Evolutionary conservation across 2,329 filamentous ascomycete genomes (phyloP).

Genomic region (Xylariaceae sp.): DNA sequence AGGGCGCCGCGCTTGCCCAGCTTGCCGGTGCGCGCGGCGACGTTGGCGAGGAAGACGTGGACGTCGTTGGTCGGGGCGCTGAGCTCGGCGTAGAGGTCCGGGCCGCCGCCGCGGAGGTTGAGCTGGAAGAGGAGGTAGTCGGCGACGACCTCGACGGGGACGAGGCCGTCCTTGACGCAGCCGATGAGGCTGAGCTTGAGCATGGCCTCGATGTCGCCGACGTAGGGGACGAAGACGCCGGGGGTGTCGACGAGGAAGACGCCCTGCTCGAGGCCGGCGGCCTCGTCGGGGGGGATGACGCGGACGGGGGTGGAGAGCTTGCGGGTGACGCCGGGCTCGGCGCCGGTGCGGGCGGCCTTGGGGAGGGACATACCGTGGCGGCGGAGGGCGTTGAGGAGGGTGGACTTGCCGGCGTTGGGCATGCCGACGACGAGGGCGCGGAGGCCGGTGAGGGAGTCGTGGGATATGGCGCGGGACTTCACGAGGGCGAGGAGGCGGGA

Average conservation of each 20-base stretch:
- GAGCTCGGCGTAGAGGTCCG: constrained; percentile 55
- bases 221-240: constrained; percentile 91
- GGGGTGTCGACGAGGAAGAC: constrained; percentile 90
- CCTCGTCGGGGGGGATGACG: constrained; percentile 43
- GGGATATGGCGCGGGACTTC: constrained; percentile 42
- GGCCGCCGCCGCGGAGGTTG: constrained; percentile 64
- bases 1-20: constrained; percentile 68
- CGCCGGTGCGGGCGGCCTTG: constrained; percentile 78
- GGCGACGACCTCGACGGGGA: constrained; percentile 71
- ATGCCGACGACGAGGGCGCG: constrained; percentile 88
- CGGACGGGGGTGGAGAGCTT: constrained; percentile 82
- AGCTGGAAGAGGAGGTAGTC: constrained; percentile 88
- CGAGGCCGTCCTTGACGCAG: constrained; percentile 83
- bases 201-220: constrained; percentile 82
- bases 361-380: constrained; percentile 53
- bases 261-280: constrained; percentile 44
- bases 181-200: constrained; percentile 90
- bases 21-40: constrained; percentile 72
- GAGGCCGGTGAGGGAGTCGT: constrained; percentile 69
- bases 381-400: constrained; percentile 83
- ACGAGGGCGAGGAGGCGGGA: constrained; percentile 42
- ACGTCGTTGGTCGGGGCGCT: constrained; percentile 78
- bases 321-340: constrained; percentile 84
- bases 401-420: constrained; percentile 96
- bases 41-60: constrained; percentile 62